Evolutionary conservation across 1,284 basidiomycete species (phyloP), one percentile per base, ranked within the genome.

Genomic region (Heterobasidion occidentale): DNA sequence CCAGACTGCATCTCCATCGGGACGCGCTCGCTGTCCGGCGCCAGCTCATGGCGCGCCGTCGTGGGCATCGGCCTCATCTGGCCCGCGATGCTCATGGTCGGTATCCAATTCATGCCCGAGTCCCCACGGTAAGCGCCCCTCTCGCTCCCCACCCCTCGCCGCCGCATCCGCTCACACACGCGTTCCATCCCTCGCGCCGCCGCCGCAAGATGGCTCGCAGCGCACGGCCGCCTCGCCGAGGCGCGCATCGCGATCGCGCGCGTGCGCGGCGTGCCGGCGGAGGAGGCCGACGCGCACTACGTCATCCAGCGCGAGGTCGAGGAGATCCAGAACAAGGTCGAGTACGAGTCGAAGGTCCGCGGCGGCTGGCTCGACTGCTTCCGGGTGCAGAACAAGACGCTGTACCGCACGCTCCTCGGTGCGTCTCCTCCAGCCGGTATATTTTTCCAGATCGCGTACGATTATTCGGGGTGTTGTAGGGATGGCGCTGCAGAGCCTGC

Each of bases 81-180:
- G 79, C 80, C 86, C 3, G 65, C 78, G 52, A 77, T 91, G 52
- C 79, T 91, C 9, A 77, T 78, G 35, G 60, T 83, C 36, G 86
- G 86, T 46, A 91, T 92, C 61, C 65, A 84, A 14, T 84, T 88
- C 65, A 88, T 90, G 81, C 89, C 88, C 19, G 88, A 90, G 68
- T 81, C 78, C 51, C 88, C 88, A 49, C n/a, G 50, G 50, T 36
- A 51, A 17, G 34, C 19, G 19, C 7, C 34, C 2, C 47, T 27
- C 17, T 15, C 47, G 3, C 11, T 38, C n/a, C n/a, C 33, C 15
- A 51, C 36, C 20, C 34, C 14, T n/a, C 20, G 46, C 4, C 19
- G 2, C 27, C 11, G 9, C 12, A 8, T 19, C 9, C 19, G n/a
- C n/a, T 47, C 12, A 47, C 11, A 3, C 9, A 17, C n/a, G n/a